Conservation (phyloP, 805 yeast genomes). For the Wickerhamiella domercqiae region DNA sequence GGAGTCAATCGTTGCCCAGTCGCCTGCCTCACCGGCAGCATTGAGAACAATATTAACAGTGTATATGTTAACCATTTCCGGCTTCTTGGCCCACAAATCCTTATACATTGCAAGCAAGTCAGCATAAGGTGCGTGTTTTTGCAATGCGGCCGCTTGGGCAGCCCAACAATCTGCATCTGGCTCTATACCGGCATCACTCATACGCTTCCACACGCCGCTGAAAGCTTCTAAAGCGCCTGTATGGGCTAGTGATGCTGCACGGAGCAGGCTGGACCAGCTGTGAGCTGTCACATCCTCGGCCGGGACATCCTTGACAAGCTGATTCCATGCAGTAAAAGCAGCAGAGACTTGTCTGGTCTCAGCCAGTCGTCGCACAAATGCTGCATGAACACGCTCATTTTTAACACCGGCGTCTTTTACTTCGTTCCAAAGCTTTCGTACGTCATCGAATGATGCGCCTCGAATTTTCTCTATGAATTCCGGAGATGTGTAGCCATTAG, state of each 20-base stretch:
- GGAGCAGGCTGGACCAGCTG: slow-evolving; percentile 46
- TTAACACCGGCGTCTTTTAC: slow-evolving; percentile 12
- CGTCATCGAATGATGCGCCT: slow-evolving; percentile 16
- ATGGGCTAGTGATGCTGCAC: slow-evolving; percentile 28
- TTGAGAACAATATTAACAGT: slow-evolving; percentile 30
- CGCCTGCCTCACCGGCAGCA: slow-evolving; percentile 30
- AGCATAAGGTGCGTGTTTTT: slow-evolving; percentile 28
- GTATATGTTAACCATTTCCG: slow-evolving; percentile 24
- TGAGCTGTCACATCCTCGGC: slow-evolving; percentile 27
- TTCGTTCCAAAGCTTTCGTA: slow-evolving; percentile 17
- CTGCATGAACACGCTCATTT: slow-evolving; percentile 19
- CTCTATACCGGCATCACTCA: slow-evolving; percentile 24
- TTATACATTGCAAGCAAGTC: slow-evolving; percentile 29
- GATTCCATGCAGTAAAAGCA: slow-evolving; percentile 34
- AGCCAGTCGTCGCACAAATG: slow-evolving; percentile 21
- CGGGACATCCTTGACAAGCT: slow-evolving; percentile 22
- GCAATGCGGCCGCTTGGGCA: slow-evolving; percentile 33
- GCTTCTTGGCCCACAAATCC: slow-evolving; percentile 18
- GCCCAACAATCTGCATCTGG: slow-evolving; percentile 38
- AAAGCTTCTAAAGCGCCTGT: slow-evolving; percentile 18
- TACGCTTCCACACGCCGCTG: slow-evolving; percentile 25
- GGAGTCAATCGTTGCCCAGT: slow-evolving; percentile 32
- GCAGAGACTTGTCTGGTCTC: slow-evolving; percentile 17
- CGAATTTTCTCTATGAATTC: slow-evolving; percentile 15
- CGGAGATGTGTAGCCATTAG: slow-evolving; percentile 12